Evolutionary conservation across 345 rosid species (phyloP).

Genomic region (Linum usitatissimum): DNA sequence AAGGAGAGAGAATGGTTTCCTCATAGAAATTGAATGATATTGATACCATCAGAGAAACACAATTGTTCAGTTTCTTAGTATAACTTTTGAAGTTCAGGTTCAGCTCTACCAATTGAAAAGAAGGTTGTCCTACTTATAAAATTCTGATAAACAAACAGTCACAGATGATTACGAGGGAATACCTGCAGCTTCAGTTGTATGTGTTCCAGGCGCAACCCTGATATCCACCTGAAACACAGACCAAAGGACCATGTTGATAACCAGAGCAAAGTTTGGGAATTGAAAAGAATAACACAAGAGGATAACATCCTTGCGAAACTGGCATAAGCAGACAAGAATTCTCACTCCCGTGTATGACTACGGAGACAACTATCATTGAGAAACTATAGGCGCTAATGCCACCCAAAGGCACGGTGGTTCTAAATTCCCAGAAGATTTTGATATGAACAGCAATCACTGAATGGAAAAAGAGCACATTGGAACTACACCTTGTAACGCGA

Average conservation of each 20-base stretch:
- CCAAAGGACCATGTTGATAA: conserved; percentile 2
- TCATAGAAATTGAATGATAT: too few species aligned
- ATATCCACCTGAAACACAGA: conserved; percentile 56
- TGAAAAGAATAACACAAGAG: conserved; percentile 13
- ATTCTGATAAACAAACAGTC: neutral
- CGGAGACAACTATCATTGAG: too few species aligned
- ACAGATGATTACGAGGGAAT: conserved; percentile 3
- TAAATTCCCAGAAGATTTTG: neutral
- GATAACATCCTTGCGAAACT: too few species aligned
- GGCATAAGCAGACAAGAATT: neutral
- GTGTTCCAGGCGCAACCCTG: conserved; percentile 88
- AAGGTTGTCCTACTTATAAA: neutral
- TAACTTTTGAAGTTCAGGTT: neutral
- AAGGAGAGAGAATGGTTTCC: too few species aligned
- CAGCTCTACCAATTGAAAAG: neutral
- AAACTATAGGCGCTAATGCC: neutral
- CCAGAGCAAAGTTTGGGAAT: neutral
- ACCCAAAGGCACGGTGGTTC: neutral
- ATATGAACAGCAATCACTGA: neutral
- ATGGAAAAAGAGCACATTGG: neutral
- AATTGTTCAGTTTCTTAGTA: too few species aligned
- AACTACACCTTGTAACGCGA: conserved; percentile 68
- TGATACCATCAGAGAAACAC: too few species aligned
- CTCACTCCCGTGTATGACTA: too few species aligned
- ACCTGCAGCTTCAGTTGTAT: conserved; percentile 92